A percentile compares a stretch with the other conserved stretches of the same genome.
These are phyloP conservation scores for Rhodomyrtus tomentosa DNA, from an alignment of 345 rosid species.

Conservation along the genomic window DNA sequence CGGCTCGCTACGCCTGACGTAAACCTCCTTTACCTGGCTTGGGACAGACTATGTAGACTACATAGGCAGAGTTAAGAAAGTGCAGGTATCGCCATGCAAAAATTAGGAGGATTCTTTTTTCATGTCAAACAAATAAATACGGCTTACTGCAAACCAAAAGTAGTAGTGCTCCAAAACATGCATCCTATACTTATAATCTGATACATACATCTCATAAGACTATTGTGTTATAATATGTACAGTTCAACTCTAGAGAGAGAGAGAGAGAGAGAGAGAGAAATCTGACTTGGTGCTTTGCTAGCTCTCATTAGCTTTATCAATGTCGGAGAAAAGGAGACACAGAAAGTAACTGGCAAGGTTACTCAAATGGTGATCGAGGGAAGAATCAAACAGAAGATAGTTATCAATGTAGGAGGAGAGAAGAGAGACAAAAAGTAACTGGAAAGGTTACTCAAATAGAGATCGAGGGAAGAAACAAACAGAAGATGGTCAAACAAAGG, in stretches of 20 bases:
- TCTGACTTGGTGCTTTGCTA: neutral
- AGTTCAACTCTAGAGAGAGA: too few relatives aligned
- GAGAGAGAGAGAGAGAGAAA: neutral
- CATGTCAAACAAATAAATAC: neutral
- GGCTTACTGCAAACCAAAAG: neutral
- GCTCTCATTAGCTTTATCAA: neutral
- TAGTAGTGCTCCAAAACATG: neutral
- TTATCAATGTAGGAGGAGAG: too few relatives aligned
- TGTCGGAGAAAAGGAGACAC: neutral
- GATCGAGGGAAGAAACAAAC: too few relatives aligned
- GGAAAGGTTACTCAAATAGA: too few relatives aligned
- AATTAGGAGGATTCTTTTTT: neutral
- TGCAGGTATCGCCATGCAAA: neutral
- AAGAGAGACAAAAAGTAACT: too few relatives aligned
- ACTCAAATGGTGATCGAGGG: neutral
- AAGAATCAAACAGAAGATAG: neutral
- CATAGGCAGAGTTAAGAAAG: too few relatives aligned
- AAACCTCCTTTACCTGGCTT: too few relatives aligned
- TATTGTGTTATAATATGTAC: neutral
- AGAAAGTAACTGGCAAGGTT: neutral
- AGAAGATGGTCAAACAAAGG: too few relatives aligned
- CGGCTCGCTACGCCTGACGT: too few relatives aligned
- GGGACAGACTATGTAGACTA: too few relatives aligned
- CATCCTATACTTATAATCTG: neutral
- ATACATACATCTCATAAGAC: neutral